Base-by-base conservation (phyloP, 2,329 filamentous ascomycete species). In the Hymenoscyphus repandus region DNA sequence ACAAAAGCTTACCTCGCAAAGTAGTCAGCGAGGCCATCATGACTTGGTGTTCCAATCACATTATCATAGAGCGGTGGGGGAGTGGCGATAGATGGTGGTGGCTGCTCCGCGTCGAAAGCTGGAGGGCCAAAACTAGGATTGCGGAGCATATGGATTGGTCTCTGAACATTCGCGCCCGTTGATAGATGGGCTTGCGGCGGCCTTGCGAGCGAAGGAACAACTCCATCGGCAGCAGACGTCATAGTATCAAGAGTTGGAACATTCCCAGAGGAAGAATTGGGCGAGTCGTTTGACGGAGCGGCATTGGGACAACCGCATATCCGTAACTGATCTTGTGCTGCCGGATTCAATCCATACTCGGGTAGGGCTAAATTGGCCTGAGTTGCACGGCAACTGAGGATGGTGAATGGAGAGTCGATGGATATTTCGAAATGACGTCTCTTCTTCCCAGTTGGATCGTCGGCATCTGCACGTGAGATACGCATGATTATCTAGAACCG, bases 361-460 rank as follows among this genome's bases (percentile, higher is more conserved):
- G 85, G 85, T 1, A 88, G 74, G 17, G 80, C 79, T 47, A 82
- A 84, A 63, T 88, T 88, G 38, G 81, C 81, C 65, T 85, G 82
- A 3, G 83, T 85, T 39, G 85, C 84, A 53, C 80, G 81, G 69
- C 85, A 89, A 9, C 83, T 87, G 13, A 88, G 78, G 55, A 89
- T 84, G 61, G 87, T 83, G 66, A 89, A 86, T 2, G 85, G 85
- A 0, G 85, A 88, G 66, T 89, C 85, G 57, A 89, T 88, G 13
- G 85, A 88, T 50, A 89, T 88, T 62, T 89, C 85, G 58, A 88
- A 88, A 62, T 88, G 85, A 36, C 85, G 76, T 57, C 85, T 76
- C 65, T 86, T 87, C 34, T 61, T 64, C 17, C 62, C 61, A 4
- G 69, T 71, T 9, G 84, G 77, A 58, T 87, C 81, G 31, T 76